Percentiles rank a stretch among this genome's conserved stretches.
phyloP scores from a whole-genome alignment of 2,329 filamentous ascomycete species.

The Diplodia intermedia region DNA sequence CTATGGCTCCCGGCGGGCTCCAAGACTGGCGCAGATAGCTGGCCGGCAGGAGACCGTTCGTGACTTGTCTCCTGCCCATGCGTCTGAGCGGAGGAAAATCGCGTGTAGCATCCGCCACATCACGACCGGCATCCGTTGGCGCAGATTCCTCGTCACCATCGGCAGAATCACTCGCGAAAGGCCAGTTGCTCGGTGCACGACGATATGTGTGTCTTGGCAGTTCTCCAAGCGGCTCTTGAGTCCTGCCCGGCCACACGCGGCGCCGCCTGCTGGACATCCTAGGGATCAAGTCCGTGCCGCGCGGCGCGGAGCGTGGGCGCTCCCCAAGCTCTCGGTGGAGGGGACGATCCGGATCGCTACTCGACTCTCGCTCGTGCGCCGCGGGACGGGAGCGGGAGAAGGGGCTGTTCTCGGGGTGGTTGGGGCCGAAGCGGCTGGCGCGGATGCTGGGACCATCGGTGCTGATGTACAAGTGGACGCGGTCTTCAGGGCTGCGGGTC shows the following conservation, averaged over 20 bases:
- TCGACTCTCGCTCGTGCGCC: conserved; percentile 13
- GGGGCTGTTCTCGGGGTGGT: conserved; percentile 13
- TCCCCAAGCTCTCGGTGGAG: conserved; percentile 2
- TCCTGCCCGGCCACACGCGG: conserved; percentile 6
- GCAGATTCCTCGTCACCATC: conserved; percentile 36
- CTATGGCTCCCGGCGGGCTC: conserved; percentile 52
- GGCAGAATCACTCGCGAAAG: background rate
- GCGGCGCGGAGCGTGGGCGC: background rate
- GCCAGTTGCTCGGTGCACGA: conserved; percentile 11
- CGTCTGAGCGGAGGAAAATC: conserved; percentile 47
- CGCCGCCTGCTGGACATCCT: conserved; percentile 12
- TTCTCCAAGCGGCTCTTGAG: conserved; percentile 20
- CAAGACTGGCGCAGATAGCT: conserved; percentile 49
- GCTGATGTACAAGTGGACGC: conserved; percentile 26
- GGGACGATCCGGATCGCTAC: conserved; percentile 16
- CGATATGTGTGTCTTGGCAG: conserved; percentile 25
- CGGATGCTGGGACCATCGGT: conserved; percentile 9
- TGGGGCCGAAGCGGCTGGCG: conserved; percentile 10
- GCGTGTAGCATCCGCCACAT: conserved; percentile 35
- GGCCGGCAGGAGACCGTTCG: conserved; percentile 45
- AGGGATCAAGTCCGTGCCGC: background rate
- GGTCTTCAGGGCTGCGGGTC: conserved; percentile 34
- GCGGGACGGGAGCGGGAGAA: background rate
- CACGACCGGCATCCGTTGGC: conserved; percentile 33
- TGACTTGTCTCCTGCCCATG: conserved; percentile 48